Evolutionary conservation across 495 filamentous ascomycete species (phyloP).

Genomic region (Cercophora newfieldiana): DNA sequence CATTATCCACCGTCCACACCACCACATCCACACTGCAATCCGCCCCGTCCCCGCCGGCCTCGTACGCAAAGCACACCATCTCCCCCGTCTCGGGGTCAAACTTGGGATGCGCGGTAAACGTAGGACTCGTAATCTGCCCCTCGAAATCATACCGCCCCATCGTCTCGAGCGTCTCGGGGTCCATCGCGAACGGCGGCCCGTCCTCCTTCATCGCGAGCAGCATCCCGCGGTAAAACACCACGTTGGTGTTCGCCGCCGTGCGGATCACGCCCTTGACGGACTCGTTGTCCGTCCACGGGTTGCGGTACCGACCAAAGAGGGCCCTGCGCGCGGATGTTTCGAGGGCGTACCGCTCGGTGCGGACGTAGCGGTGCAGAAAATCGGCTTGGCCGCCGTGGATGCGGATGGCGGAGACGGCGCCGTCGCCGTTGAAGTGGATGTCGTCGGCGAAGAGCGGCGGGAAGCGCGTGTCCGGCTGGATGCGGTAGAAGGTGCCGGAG

Average conservation of each 20-base stretch:
- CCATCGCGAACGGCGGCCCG: conserved; percentile 55
- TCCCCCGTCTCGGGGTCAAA: conserved; percentile 59
- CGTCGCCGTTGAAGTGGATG: conserved; percentile 50
- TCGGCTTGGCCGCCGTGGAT: conserved; percentile 51
- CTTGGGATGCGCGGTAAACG: conserved; percentile 64
- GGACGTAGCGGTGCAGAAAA: conserved; percentile 55
- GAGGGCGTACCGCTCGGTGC: conserved; percentile 48
- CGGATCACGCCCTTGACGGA: conserved; percentile 49
- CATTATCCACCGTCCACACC: conserved; percentile 45
- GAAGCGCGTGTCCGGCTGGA: conserved; percentile 53
- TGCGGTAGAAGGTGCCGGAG: conserved; percentile 55
- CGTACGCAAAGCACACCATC: conserved; percentile 58
- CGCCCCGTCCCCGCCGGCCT: conserved; percentile 46
- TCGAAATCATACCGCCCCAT: conserved; percentile 56
- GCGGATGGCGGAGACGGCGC: conserved; percentile 53
- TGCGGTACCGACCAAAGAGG: conserved; percentile 56
- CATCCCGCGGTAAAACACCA: conserved; percentile 53
- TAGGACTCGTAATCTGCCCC: conserved; percentile 53
- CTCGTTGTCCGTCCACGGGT: conserved; percentile 55
- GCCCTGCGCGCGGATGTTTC: conserved; percentile 43
- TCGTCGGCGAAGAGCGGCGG: conserved; percentile 57
- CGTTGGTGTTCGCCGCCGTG: conserved; percentile 56
- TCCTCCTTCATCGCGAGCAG: conserved; percentile 59
- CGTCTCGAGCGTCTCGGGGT: conserved; percentile 57
- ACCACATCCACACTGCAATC: conserved; percentile 51